Evolutionary conservation across 768 basidiomycete species (phyloP), one percentile per base, ranked within the genome.

Genomic region (Trametes coccinea): DNA sequence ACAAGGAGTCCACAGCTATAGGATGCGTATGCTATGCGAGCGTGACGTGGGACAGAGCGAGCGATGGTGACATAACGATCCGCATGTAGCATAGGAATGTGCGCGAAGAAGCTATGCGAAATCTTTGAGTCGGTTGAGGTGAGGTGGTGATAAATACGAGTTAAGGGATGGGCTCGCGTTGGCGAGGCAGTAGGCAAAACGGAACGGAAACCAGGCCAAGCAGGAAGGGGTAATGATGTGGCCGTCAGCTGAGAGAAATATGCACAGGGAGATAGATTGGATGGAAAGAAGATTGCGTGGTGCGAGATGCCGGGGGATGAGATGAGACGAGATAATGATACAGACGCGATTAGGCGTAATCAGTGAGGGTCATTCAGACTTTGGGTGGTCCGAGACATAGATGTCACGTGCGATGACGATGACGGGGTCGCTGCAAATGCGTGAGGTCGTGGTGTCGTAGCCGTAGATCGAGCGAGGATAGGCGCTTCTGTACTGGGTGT

Each of bases 11-110:
- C 61, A 52, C 31, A 61, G 62, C 58, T 54, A 59, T 49, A 63
- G 58, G 44, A 59, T 50, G 34, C 34, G 57, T 59, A 63, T 48
- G 62, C 62, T 55, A 59, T 59, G 53, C 53, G 62, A 59, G 41
- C 47, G 37, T 39, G 53, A 40, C 40, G 61, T 5, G 50, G 44
- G 53, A 63, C 62, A 63, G 59, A 63, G 62, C 62, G 41, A 63
- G 22, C 40, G 27, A 30, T 55, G 41, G 34, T 56, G 53, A 54
- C 56, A 55, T 45, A 51, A 57, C 22, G 22, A 59, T 33, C 57
- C 46, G 27, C 49, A 46, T 46, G 47, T 40, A 14, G 53, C 30
- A 37, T 41, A 9, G 17, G 43, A 31, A 30, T 6, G 22, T 37
- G 22, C 22, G 22, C 22, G 22, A 22, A 22, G 22, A 22, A 22